These are phyloP conservation scores for Diaporthe sp. DNA, from an alignment of 2,329 filamentous ascomycete species.

Conservation along the genomic window DNA sequence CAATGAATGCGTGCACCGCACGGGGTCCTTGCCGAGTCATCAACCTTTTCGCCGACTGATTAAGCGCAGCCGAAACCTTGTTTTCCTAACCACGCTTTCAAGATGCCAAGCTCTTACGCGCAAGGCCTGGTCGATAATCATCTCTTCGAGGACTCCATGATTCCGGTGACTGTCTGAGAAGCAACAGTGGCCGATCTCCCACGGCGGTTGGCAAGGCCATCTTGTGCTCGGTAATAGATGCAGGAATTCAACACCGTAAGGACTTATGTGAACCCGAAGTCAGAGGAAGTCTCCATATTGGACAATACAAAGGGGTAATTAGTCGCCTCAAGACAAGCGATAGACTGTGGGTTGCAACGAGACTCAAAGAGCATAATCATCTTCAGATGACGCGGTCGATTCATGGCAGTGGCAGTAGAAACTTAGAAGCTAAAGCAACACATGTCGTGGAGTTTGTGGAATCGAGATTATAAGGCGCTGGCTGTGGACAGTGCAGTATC, in stretches of 20 bases:
- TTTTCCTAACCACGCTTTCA: not conserved
- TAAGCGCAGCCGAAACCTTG: constrained; percentile 19
- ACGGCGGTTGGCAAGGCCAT: not conserved
- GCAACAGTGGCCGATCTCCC: accelerated
- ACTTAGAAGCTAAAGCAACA: not conserved
- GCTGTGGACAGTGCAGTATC: not conserved
- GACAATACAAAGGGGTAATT: not conserved
- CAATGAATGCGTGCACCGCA: not conserved
- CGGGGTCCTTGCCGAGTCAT: not conserved
- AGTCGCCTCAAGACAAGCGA: not conserved
- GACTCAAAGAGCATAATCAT: not conserved
- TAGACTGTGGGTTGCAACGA: too few relatives aligned
- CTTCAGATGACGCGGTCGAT: not conserved
- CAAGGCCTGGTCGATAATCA: not conserved
- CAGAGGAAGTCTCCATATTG: too few relatives aligned
- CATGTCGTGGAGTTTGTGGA: not conserved
- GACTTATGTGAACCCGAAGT: not conserved
- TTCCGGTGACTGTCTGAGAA: accelerated
- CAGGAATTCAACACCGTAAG: not conserved
- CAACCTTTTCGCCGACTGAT: not conserved
- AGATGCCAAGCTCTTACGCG: not conserved
- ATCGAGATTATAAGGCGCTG: not conserved
- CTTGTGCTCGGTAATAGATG: not conserved
- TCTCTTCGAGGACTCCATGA: not conserved
- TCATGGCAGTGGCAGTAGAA: not conserved